Conservation (phyloP, 805 yeast species). For the Ogataea naganishii region DNA sequence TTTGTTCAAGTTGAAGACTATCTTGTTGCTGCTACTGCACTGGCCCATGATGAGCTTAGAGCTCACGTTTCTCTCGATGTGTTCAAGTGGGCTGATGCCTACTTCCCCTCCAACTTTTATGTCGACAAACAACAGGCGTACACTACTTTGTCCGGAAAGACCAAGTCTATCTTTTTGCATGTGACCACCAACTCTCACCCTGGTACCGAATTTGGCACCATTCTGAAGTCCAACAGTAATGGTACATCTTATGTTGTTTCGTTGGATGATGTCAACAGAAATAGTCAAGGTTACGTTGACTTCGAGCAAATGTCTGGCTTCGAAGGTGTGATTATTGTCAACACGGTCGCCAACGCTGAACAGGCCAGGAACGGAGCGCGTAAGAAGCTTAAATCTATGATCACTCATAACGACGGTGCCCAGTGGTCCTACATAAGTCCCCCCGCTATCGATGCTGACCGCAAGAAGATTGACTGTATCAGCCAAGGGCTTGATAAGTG, state of each 20-base stretch:
- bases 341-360: constrained; percentile 49
- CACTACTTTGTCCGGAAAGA: constrained; percentile 63
- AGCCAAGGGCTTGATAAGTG: constrained; percentile 47
- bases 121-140: constrained; percentile 58
- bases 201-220: constrained; percentile 61
- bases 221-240: constrained; percentile 77
- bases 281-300: constrained; percentile 68
- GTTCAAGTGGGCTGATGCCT: constrained; percentile 58
- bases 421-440: constrained; percentile 68
- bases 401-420: constrained; percentile 84
- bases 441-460: constrained; percentile 54
- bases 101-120: constrained; percentile 57
- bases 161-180: constrained; percentile 68
- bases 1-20: constrained; percentile 62
- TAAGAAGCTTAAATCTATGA: constrained; percentile 58
- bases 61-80: constrained; percentile 76
- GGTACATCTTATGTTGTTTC: constrained; percentile 76
- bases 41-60: constrained; percentile 39
- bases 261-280: constrained; percentile 64
- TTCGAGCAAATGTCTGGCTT: constrained; percentile 73
- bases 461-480: constrained; percentile 45
- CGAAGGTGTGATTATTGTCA: constrained; percentile 79
- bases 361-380: constrained; percentile 33
- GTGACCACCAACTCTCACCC: constrained; percentile 51
- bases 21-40: constrained; percentile 58